A percentile compares a stretch with the other conserved stretches of the same genome.
phyloP scores from a whole-genome alignment of 208 protist species.

The Crithidia brevicula region DNA sequence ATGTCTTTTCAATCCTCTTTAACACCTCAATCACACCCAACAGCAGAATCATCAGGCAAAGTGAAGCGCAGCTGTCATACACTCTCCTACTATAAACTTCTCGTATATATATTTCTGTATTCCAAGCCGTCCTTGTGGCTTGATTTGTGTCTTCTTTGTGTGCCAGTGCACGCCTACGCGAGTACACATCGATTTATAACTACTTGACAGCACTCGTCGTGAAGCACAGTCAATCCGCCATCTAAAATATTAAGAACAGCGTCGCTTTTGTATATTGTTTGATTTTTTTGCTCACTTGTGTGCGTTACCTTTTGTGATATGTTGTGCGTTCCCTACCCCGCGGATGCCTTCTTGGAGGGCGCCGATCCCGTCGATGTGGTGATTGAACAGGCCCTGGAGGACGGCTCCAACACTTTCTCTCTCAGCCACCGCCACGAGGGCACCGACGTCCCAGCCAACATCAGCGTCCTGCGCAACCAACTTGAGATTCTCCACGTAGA shows the following conservation, averaged over 20 bases:
- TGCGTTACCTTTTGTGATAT: neutral
- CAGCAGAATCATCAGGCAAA: neutral
- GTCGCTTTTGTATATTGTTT: neutral
- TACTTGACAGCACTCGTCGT: no score
- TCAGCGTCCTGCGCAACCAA: slow-evolving; percentile 51
- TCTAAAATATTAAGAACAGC: no score
- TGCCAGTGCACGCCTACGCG: no score
- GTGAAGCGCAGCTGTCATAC: no score
- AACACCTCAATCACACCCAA: neutral
- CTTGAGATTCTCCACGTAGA: slow-evolving; percentile 81
- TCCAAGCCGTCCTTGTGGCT: no score
- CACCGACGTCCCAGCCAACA: slow-evolving; percentile 38
- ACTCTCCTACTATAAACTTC: no score
- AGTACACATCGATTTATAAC: no score
- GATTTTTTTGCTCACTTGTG: neutral
- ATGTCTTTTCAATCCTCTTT: neutral
- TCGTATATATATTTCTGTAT: no score
- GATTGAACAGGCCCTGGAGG: slow-evolving; percentile 54
- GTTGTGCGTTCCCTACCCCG: slow-evolving; percentile 3
- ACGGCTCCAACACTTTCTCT: slow-evolving; percentile 49
- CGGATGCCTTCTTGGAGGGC: slow-evolving; percentile 1
- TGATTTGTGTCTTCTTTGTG: no score
- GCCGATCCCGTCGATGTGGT: slow-evolving; percentile 28
- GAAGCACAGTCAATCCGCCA: no score
- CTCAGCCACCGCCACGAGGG: slow-evolving; percentile 39